Conservation (phyloP, 2,329 filamentous ascomycete species). For the Ophiostoma himal-ulmi region DNA sequence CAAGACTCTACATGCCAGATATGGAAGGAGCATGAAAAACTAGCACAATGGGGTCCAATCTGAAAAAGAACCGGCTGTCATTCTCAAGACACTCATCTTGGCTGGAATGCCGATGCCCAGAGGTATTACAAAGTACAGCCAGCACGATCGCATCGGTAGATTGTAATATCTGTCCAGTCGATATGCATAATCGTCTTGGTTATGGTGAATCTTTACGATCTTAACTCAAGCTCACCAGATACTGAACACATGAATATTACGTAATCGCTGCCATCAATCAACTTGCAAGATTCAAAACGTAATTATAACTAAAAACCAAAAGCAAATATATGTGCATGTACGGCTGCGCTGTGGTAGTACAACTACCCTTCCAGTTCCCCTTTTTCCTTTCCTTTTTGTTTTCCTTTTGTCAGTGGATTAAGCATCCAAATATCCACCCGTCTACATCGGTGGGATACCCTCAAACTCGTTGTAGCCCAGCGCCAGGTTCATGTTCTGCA, state of each 20-base stretch:
- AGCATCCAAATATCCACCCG: background rate
- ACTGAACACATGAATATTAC: too few species aligned
- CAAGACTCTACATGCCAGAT: background rate
- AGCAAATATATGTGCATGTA: background rate
- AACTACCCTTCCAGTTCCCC: background rate
- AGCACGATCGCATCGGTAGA: background rate
- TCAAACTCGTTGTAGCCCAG: slow-evolving; percentile 84
- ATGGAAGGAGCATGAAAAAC: background rate
- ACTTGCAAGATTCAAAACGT: background rate
- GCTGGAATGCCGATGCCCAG: background rate
- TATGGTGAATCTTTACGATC: too few species aligned
- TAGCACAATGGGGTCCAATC: background rate
- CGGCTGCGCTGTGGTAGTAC: background rate
- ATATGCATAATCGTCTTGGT: too few species aligned
- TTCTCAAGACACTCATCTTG: background rate
- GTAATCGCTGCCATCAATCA: too few species aligned
- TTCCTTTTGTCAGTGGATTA: background rate
- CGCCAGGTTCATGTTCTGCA: slow-evolving; percentile 95
- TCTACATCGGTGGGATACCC: slow-evolving; percentile 61
- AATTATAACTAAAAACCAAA: background rate
- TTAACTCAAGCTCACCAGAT: too few species aligned
- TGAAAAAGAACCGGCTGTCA: slow-evolving; percentile 1
- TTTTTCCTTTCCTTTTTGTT: slow-evolving; percentile 14
- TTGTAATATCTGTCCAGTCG: too few species aligned
- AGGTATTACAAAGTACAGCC: background rate